These are phyloP conservation scores for Sclerotinia sclerotiorum DNA, from an alignment of 2,329 filamentous ascomycete species.

Conservation along the genomic window DNA sequence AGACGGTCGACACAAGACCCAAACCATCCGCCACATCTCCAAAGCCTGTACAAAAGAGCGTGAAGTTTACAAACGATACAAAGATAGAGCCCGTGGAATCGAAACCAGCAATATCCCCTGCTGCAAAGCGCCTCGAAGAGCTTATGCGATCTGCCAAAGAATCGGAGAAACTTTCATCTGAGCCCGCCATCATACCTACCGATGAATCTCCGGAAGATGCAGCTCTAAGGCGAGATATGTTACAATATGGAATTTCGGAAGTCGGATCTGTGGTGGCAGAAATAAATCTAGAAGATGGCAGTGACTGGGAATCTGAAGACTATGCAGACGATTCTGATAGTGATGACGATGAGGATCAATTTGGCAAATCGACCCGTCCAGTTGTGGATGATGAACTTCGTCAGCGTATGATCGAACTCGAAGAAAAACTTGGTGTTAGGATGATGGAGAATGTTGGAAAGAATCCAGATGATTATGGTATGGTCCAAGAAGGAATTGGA, in stretches of 20 bases:
- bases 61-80: slow-evolving; percentile 63
- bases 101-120: slow-evolving; percentile 34
- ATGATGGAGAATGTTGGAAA: slow-evolving; percentile 56
- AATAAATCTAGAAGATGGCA: slow-evolving; percentile 74
- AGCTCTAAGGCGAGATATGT: slow-evolving; percentile 79
- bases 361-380: slow-evolving; percentile 68
- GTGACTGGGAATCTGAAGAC: slow-evolving; percentile 55
- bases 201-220: slow-evolving; percentile 81
- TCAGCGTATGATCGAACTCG: slow-evolving; percentile 80
- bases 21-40: slow-evolving; percentile 15
- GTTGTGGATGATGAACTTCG: slow-evolving; percentile 71
- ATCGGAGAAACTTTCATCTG: slow-evolving; percentile 46
- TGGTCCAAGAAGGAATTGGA: slow-evolving; percentile 54
- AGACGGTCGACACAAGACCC: neutral
- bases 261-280: slow-evolving; percentile 91
- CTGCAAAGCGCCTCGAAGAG: slow-evolving; percentile 48
- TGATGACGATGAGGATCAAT: slow-evolving; percentile 64
- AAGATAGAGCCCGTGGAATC: slow-evolving; percentile 44
- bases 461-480: slow-evolving; percentile 40
- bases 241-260: slow-evolving; percentile 84
- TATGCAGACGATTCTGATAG: slow-evolving; percentile 55
- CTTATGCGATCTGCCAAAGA: slow-evolving; percentile 58
- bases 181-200: slow-evolving; percentile 61
- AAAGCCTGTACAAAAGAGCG: slow-evolving; percentile 52
- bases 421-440: slow-evolving; percentile 68